phyloP scores from a whole-genome alignment of 2,329 filamentous ascomycete genomes.

The Mycosphaerella arachidis region DNA sequence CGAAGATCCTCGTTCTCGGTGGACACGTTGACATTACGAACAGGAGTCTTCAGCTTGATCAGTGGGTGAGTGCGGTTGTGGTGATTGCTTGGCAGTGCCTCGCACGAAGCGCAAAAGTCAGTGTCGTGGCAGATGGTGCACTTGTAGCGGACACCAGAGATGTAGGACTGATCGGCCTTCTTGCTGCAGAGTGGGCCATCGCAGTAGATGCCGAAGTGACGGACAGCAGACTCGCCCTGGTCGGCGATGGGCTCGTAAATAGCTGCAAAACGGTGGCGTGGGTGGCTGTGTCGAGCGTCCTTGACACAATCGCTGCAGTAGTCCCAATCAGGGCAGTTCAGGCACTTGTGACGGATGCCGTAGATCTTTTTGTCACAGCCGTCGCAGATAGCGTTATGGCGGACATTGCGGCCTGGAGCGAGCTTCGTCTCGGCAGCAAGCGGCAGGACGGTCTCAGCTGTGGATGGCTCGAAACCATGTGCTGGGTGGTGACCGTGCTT shows the following conservation, averaged over 20 bases:
- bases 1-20: constrained; percentile 73
- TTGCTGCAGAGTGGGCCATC: constrained; percentile 82
- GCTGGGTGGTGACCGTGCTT: constrained; percentile 87
- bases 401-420: constrained; percentile 70
- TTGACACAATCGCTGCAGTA: constrained; percentile 76
- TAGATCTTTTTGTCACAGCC: constrained; percentile 83
- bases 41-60: constrained; percentile 93
- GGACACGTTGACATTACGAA: constrained; percentile 80
- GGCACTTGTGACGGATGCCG: constrained; percentile 92
- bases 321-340: constrained; percentile 96
- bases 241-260: constrained; percentile 69
- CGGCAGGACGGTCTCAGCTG: constrained; percentile 58
- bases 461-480: constrained; percentile 71
- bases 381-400: constrained; percentile 89
- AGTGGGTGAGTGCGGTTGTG: constrained; percentile 97
- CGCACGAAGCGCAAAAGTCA: constrained; percentile 92
- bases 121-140: constrained; percentile 92
- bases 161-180: constrained; percentile 54
- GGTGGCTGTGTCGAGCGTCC: constrained; percentile 65
- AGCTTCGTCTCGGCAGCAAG: constrained; percentile 63
- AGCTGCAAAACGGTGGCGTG: constrained; percentile 80
- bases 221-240: constrained; percentile 41
- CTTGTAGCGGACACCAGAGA: constrained; percentile 88
- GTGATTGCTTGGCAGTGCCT: constrained; percentile 74
- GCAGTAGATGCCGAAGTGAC: constrained; percentile 85